Evolutionary conservation across 805 yeast species (phyloP).

Genomic region (Cyberlindnera samutprakarnensis): DNA sequence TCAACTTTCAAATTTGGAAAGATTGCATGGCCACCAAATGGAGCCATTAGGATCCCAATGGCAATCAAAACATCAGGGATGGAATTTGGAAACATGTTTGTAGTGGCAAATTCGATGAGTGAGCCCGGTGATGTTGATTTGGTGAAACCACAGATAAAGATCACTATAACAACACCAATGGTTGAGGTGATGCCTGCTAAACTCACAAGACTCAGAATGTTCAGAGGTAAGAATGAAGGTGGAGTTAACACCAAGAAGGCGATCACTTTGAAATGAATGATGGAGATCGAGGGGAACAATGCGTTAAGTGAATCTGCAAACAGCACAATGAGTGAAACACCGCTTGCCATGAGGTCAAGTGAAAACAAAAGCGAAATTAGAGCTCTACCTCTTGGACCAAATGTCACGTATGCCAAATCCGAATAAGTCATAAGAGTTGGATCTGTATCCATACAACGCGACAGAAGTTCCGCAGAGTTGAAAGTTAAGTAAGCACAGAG

Average conservation of each 20-base stretch:
- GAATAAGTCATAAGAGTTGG: constrained; percentile 80
- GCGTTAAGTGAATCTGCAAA: constrained; percentile 84
- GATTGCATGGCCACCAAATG: constrained; percentile 82
- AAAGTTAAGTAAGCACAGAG: constrained; percentile 62
- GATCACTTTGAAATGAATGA: constrained; percentile 52
- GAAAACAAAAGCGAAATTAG: constrained; percentile 69
- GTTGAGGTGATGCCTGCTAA: constrained; percentile 69
- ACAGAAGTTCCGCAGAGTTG: constrained; percentile 69
- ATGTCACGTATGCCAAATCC: constrained; percentile 81
- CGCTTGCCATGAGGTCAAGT: constrained; percentile 70
- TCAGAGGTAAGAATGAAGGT: constrained; percentile 72
- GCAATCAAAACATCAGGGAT: constrained; percentile 46
- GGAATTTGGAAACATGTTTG: constrained; percentile 58
- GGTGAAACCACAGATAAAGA: constrained; percentile 55
- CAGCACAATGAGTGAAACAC: constrained; percentile 72
- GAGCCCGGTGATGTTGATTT: constrained; percentile 70
- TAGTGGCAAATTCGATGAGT: constrained; percentile 51
- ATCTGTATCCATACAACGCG: constrained; percentile 74
- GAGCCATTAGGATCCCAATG: constrained; percentile 66
- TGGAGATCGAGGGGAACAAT: constrained; percentile 45
- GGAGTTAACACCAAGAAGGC: constrained; percentile 73
- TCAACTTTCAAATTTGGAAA: constrained; percentile 68
- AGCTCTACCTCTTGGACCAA: constrained; percentile 69
- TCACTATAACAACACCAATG: constrained; percentile 49
- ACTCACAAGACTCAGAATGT: constrained; percentile 60